phyloP scores from a whole-genome alignment of 2,329 filamentous ascomycete species.

The Apiospora pterosperma region DNA sequence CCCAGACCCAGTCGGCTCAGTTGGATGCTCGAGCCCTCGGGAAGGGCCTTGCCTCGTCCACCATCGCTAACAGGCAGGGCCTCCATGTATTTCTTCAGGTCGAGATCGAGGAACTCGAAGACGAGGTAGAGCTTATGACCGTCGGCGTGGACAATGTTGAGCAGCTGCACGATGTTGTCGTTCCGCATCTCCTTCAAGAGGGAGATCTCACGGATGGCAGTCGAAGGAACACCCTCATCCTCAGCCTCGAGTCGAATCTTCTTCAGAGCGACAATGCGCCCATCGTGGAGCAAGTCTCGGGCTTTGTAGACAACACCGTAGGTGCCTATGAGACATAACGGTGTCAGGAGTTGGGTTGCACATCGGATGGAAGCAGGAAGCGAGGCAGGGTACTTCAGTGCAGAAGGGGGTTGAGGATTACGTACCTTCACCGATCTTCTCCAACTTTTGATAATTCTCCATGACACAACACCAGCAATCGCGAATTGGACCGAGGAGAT shows the following conservation, averaged over 20 bases:
- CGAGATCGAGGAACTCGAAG: conserved; percentile 85
- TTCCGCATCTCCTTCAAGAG: conserved; percentile 93
- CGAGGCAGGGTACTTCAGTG: neutral
- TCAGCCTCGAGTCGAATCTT: conserved; percentile 95
- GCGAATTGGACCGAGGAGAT: conserved; percentile 8
- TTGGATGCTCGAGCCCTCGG: conserved; percentile 66
- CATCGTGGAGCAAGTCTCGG: conserved; percentile 74
- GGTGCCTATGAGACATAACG: conserved; percentile 57
- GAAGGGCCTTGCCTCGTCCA: conserved; percentile 79
- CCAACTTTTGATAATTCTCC: conserved; percentile 96
- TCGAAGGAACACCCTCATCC: conserved; percentile 89
- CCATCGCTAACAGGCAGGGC: conserved; percentile 79
- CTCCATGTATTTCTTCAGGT: conserved; percentile 97
- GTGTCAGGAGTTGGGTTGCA: conserved; percentile 2
- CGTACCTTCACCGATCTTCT: conserved; percentile 93
- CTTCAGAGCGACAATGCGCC: conserved; percentile 88
- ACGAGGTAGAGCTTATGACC: conserved; percentile 94
- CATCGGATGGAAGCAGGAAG: neutral
- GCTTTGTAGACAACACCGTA: conserved; percentile 97
- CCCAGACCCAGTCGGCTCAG: conserved; percentile 69
- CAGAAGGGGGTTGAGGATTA: conserved; percentile 9
- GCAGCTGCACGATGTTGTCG: conserved; percentile 80
- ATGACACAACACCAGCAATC: conserved; percentile 41
- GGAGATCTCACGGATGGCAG: conserved; percentile 91
- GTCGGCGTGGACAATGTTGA: conserved; percentile 93